Base-by-base conservation (phyloP, 1,284 basidiomycete species). In the Termitomyces sp. region DNA sequence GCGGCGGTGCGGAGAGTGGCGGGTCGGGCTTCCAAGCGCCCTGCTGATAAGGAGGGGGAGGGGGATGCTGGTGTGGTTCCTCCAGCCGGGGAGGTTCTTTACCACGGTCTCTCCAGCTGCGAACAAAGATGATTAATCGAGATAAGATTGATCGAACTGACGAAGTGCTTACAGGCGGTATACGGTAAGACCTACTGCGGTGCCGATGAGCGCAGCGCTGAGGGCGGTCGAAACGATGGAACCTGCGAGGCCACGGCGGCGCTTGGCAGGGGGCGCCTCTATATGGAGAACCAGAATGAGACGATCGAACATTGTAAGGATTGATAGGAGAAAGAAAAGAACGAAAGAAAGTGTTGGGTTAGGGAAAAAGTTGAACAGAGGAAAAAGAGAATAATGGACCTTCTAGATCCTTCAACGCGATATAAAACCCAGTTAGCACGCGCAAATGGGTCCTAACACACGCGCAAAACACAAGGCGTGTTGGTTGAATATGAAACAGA, bases 161-260 rank as follows among this genome's bases (percentile, higher is more conserved):
- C n/a, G 28, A 48, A 46, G 21, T 26, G 76, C 86, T 72, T 66
- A 90, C 88, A 91, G 72, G 67, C 87, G 80, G 71, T 89, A 91
- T 42, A 89, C 86, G 46, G 88, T 89, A 58, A 90, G 75, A 55
- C 88, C 88, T 46, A 91, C 88, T 14, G 88, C 88, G 33, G 86
- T 85, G 55, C 88, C 87, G 56, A 91, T 86, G 55, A 91, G 78
- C 47, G 86, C 88, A 58, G 88, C 87, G 70, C 78, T 87, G 68
- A 91, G 72, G 53, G 88, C 88, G 31, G 86, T 87, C 14, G 86
- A 86, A 58, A 89, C 80, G 61, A 91, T 83, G 53, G 85, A 84
- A 57, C 86, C 86, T 57, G 86, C 83, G 68, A 90, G 76, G 56
- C 83, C 84, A 60, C 86, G 81, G 50, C 76, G 74, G 52, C 72